Base-by-base conservation (phyloP, 1,284 basidiomycete species). In the Marasmius tenuissimus region DNA sequence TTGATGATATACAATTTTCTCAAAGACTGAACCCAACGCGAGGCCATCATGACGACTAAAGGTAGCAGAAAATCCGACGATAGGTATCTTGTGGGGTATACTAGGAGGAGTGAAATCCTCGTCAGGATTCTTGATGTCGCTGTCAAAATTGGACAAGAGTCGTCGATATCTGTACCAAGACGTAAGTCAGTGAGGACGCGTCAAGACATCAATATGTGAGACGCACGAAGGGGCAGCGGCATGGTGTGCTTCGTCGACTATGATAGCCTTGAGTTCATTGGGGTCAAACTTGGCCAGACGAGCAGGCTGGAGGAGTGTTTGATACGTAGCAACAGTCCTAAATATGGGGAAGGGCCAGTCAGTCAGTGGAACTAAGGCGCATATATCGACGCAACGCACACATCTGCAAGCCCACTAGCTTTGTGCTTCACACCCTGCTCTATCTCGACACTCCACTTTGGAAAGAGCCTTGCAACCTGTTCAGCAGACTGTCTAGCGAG, bases 201-300 rank as follows among this genome's bases (percentile, higher is more conserved):
- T 37, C 16, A 34, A 34, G 37, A 37, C 12, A 38, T 9, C 60
- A 35, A 27, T 61, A 18, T 39, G 60, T 0, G 48, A 48, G 6
- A 73, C 89, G 63, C 75, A 94, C 89, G 94, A 95, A 27, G 89
- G 87, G 3, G 96, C 92, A 27, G 94, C 95, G 33, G 96, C 92
- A 75, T 98, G 97, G 71, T 99, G 97, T 0, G 97, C 96, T 75
- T 97, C 95, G 69, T 97, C 95, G 7, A 97, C 84, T 56, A 98
- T 89, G 59, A 98, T 81, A 9, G 91, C 92, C 72, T 95, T 97
- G 69, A 94, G 81, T 34, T 68, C 69, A 9, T 72, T 70, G 1
- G 93, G 90, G 67, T 91, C 80, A 70, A 97, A 98, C 73, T 97
- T 98, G 9, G 80, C 79, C 53, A 97, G 71, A 22, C 97, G 82